Evolutionary conservation across 306 rosid species (phyloP).

Genomic region (Inga oerstediana): DNA sequence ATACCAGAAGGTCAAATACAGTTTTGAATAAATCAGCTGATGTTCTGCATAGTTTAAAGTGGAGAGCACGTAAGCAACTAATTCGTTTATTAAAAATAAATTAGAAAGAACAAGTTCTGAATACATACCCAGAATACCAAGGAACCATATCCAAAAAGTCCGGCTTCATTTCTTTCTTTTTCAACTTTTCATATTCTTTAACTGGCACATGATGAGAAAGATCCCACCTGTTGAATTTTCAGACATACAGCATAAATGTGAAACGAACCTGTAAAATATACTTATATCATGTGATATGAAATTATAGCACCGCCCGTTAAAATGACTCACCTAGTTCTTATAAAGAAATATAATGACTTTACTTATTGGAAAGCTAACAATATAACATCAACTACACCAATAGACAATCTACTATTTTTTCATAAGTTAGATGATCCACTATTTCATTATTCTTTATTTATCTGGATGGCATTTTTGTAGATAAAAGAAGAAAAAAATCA

Average conservation of each 20-base stretch:
- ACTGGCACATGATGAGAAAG: constrained; percentile 87
- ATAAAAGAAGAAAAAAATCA: neutral
- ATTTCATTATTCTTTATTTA: neutral
- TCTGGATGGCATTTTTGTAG: neutral
- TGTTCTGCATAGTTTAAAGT: constrained; percentile 69
- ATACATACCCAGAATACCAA: constrained; percentile 93
- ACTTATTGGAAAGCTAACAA: neutral
- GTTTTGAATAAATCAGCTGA: constrained; percentile 99
- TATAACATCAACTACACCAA: neutral
- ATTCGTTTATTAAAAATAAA: constrained; percentile 15
- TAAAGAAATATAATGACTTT: neutral
- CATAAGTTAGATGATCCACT: neutral
- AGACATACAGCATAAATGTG: constrained; percentile 25
- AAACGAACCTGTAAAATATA: constrained; percentile 22
- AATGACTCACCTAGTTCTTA: neutral
- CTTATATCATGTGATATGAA: constrained; percentile 7
- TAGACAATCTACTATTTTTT: neutral
- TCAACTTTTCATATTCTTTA: constrained; percentile 76
- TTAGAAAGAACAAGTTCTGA: constrained; percentile 10
- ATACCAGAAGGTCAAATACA: constrained; percentile 91
- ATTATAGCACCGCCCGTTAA: neutral
- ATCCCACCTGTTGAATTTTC: constrained; percentile 80
- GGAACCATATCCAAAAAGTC: constrained; percentile 98
- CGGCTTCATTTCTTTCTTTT: constrained; percentile 94
- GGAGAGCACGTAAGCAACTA: constrained; percentile 33